phyloP scores from a whole-genome alignment of 768 basidiomycete species.

The Collybia sordida region DNA sequence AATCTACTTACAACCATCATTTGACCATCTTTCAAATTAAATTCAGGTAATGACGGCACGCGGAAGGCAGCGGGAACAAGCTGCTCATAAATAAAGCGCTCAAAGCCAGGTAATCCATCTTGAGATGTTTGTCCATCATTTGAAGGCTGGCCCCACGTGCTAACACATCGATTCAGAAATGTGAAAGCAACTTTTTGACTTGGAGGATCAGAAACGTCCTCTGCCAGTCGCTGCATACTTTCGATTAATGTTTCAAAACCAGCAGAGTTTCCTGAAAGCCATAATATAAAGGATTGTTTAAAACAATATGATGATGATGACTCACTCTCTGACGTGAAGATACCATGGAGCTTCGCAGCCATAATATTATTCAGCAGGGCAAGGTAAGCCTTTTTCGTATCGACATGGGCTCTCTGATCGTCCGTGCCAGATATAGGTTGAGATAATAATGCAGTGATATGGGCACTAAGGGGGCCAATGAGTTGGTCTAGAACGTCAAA shows the following conservation, averaged over 20 bases:
- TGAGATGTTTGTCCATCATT: conserved; percentile 34
- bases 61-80: conserved; percentile 81
- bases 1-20: conserved; percentile 65
- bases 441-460: conserved; percentile 78
- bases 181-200: conserved; percentile 80
- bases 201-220: conserved; percentile 71
- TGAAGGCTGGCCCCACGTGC: conserved; percentile 62
- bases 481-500: conserved; percentile 89
- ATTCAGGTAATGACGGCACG: conserved; percentile 73
- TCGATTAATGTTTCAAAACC: conserved; percentile 78
- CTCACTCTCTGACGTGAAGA: conserved; percentile 88
- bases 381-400: conserved; percentile 90
- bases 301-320: conserved; percentile 4
- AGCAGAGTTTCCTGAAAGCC: conserved; percentile 36
- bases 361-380: conserved; percentile 78
- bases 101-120: conserved; percentile 79
- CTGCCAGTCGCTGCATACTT: conserved; percentile 68
- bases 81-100: conserved; percentile 86
- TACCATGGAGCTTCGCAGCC: conserved; percentile 73
- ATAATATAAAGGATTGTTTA: not conserved
- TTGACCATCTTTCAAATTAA: conserved; percentile 89
- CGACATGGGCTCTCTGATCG: conserved; percentile 72
- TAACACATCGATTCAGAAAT: conserved; percentile 71
- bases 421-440: conserved; percentile 87
- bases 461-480: conserved; percentile 80